Evolutionary conservation across 306 rosid species (phyloP).

Genomic region (Cyclanthera cordifolia): DNA sequence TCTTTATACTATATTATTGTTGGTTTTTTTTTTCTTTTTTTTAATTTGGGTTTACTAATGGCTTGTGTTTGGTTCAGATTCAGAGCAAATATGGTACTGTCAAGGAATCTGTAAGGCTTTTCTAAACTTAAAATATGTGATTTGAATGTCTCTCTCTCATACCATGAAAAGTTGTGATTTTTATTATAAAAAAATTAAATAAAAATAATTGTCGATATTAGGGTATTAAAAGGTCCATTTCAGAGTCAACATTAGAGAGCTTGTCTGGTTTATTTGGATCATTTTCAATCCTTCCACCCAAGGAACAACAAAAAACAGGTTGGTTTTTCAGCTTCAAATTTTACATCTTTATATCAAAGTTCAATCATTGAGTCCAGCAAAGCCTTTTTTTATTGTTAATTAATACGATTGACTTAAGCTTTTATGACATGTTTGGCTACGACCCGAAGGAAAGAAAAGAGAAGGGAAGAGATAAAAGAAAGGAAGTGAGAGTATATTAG

Average conservation of each 20-base stretch:
- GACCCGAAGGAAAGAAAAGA: no score
- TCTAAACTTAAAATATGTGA: background rate
- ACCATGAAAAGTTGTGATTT: background rate
- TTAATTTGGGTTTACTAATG: background rate
- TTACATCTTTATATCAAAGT: background rate
- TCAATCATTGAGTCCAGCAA: background rate
- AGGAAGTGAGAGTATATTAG: no score
- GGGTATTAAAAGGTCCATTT: conserved; percentile 71
- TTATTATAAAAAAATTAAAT: background rate
- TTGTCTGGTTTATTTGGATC: conserved; percentile 72
- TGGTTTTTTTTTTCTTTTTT: background rate
- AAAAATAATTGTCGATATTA: conserved; percentile 9
- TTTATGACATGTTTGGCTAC: no score
- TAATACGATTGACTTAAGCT: background rate
- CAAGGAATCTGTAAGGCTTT: conserved; percentile 58
- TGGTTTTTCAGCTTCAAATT: background rate
- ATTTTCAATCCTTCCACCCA: conserved; percentile 54
- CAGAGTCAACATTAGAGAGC: conserved; percentile 69
- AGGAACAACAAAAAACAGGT: conserved; percentile 63
- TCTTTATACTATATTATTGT: no score
- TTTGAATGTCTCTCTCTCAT: background rate
- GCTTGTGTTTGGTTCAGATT: conserved; percentile 30
- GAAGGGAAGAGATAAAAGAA: no score
- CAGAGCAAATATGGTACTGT: conserved; percentile 72
- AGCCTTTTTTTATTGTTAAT: background rate